A percentile compares a stretch with the other conserved stretches of the same genome.
Conservation (phyloP, 495 filamentous ascomycete species). For the Hamigera avellanea region DNA sequence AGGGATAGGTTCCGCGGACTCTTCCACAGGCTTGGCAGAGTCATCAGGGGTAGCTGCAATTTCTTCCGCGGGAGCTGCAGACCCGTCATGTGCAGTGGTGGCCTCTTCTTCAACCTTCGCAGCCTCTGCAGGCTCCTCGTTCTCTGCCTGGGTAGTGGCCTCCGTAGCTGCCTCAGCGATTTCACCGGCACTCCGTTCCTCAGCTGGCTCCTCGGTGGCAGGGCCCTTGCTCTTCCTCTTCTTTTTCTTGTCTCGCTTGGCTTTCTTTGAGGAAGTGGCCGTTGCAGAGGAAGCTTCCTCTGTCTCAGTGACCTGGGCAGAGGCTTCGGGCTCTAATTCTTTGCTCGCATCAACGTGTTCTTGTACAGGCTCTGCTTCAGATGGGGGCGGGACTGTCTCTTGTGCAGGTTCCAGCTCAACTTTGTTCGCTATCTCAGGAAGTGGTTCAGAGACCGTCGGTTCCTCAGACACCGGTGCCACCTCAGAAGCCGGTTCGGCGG, state of each 20-base stretch:
- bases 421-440: not conserved
- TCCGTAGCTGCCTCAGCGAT: conserved; percentile 1
- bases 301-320: not conserved
- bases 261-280: conserved; percentile 20
- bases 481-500: not conserved
- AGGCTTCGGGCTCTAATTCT: not conserved
- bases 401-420: not conserved
- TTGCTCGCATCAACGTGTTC: not conserved
- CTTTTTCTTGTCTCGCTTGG: conserved; percentile 24
- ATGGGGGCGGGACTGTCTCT: not conserved
- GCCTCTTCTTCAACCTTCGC: not conserved
- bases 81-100: not conserved
- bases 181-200: not conserved
- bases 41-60: not conserved
- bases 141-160: conserved; percentile 10
- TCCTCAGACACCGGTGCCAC: not conserved
- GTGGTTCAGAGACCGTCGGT: not conserved
- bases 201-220: not conserved
- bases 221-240: conserved; percentile 20
- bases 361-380: not conserved
- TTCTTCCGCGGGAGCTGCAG: conserved; percentile 1
- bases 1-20: not conserved
- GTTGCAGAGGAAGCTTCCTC: not conserved
- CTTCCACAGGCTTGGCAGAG: not conserved
- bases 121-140: conserved; percentile 4